A percentile compares a stretch with the other conserved stretches of the same genome.
These are phyloP conservation scores for Kodamaea hsintzibuensis DNA, from an alignment of 805 yeast species.

Conservation along the genomic window DNA sequence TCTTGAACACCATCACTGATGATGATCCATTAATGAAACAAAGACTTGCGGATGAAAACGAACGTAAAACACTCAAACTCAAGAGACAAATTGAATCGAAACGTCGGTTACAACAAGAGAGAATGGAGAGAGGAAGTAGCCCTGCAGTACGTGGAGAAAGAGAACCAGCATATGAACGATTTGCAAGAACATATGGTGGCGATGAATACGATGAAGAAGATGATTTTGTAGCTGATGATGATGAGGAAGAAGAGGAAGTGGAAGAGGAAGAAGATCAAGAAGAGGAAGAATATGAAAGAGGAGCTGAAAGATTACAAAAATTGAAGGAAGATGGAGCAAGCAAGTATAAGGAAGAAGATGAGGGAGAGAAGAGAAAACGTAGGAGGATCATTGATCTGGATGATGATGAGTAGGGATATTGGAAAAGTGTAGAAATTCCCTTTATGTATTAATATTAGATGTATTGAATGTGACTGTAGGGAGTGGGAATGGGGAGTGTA, in stretches of 20 bases:
- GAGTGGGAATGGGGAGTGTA: not conserved
- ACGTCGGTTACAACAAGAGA: slow-evolving; percentile 59
- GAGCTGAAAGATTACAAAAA: slow-evolving; percentile 58
- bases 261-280: slow-evolving; percentile 47
- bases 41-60: slow-evolving; percentile 65
- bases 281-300: slow-evolving; percentile 50
- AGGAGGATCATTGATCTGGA: slow-evolving; percentile 51
- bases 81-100: slow-evolving; percentile 67
- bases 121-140: slow-evolving; percentile 48
- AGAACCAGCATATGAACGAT: slow-evolving; percentile 41
- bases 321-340: slow-evolving; percentile 58
- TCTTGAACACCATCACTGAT: slow-evolving; percentile 53
- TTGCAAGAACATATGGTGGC: slow-evolving; percentile 37
- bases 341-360: slow-evolving; percentile 43
- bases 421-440: not conserved
- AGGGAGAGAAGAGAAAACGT: slow-evolving; percentile 40
- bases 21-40: slow-evolving; percentile 73
- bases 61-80: slow-evolving; percentile 54
- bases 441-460: not conserved
- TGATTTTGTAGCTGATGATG: slow-evolving; percentile 46
- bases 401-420: slow-evolving; percentile 31
- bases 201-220: slow-evolving; percentile 40
- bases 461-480: not conserved
- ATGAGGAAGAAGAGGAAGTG: slow-evolving; percentile 35
- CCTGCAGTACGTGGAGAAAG: slow-evolving; percentile 26